These are phyloP conservation scores for Aspergillus cavernicola DNA, from an alignment of 495 filamentous ascomycete genomes.

Conservation along the genomic window DNA sequence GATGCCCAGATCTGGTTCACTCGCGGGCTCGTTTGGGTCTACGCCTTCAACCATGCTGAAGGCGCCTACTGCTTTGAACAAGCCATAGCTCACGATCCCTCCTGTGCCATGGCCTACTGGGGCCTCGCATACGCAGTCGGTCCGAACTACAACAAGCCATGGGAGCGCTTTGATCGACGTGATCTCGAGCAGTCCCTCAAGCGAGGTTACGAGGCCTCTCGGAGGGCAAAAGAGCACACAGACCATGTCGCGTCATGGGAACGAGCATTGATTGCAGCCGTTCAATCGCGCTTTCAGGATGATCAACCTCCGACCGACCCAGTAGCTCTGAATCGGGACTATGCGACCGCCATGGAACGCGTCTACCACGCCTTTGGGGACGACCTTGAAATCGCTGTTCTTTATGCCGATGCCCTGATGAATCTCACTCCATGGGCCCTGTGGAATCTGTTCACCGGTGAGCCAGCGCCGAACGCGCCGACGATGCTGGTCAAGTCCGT, in stretches of 20 bases:
- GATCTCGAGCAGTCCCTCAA: constrained; percentile 47
- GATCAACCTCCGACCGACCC: constrained; percentile 33
- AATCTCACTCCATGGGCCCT: constrained; percentile 65
- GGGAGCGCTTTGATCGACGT: constrained; percentile 56
- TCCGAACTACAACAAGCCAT: constrained; percentile 74
- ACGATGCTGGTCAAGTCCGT: constrained; percentile 54
- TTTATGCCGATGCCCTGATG: constrained; percentile 67
- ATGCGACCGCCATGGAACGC: constrained; percentile 57
- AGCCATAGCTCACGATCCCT: constrained; percentile 48
- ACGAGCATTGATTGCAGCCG: constrained; percentile 52
- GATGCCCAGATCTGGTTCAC: constrained; percentile 26
- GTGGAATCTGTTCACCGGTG: constrained; percentile 59
- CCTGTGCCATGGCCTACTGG: constrained; percentile 65
- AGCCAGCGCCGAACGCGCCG: constrained; percentile 49
- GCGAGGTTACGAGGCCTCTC: constrained; percentile 39
- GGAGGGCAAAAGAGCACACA: constrained; percentile 36
- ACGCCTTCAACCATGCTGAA: constrained; percentile 29
- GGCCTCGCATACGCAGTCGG: constrained; percentile 62
- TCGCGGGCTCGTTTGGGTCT: constrained; percentile 27
- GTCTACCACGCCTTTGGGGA: constrained; percentile 52
- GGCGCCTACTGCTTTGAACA: constrained; percentile 21
- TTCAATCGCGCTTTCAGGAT: constrained; percentile 52
- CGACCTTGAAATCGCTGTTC: constrained; percentile 56
- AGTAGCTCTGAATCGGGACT: constrained; percentile 51
- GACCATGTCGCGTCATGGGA: constrained; percentile 38